Conservation (phyloP, 148 eudicot genomes). For the Heliamphora exappendiculata region DNA sequence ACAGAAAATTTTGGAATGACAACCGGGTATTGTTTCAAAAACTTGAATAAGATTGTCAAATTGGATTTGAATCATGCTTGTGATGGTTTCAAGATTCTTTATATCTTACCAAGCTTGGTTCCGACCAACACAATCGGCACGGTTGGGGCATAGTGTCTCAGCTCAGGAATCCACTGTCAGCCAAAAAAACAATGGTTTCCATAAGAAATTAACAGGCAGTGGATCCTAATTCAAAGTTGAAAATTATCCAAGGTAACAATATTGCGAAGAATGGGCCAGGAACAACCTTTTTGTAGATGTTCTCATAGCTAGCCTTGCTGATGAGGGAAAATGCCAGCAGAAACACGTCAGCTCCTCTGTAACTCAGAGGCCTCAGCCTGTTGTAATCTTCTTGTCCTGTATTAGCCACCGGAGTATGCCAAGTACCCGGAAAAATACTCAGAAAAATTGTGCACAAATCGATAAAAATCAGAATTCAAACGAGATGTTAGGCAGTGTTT, state of each 20-base stretch:
- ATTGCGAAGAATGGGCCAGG: background rate
- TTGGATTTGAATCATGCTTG: too few relatives aligned
- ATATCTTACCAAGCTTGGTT: conserved; percentile 50
- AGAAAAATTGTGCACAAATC: background rate
- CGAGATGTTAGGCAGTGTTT: too few relatives aligned
- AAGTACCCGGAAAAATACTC: background rate
- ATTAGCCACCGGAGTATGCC: background rate
- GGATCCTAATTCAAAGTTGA: background rate
- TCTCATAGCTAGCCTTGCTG: conserved; percentile 82
- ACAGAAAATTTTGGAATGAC: background rate
- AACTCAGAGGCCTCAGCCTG: conserved; percentile 73
- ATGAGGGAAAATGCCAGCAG: conserved; percentile 63
- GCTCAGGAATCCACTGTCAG: conserved; percentile 58
- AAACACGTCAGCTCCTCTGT: conserved; percentile 83
- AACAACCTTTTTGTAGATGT: conserved; percentile 62
- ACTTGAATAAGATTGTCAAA: too few relatives aligned
- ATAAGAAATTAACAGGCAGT: background rate
- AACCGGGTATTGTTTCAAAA: background rate
- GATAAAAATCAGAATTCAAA: background rate
- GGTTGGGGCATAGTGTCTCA: conserved; percentile 55
- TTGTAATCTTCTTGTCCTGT: conserved; percentile 86
- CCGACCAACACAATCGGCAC: conserved; percentile 63
- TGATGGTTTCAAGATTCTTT: background rate
- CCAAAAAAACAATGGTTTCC: background rate
- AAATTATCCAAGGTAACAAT: background rate